Percentiles rank a stretch among this genome's conserved stretches.
phyloP scores from a whole-genome alignment of 176 grass and related monocot species.

The Ensete glaucum region DNA sequence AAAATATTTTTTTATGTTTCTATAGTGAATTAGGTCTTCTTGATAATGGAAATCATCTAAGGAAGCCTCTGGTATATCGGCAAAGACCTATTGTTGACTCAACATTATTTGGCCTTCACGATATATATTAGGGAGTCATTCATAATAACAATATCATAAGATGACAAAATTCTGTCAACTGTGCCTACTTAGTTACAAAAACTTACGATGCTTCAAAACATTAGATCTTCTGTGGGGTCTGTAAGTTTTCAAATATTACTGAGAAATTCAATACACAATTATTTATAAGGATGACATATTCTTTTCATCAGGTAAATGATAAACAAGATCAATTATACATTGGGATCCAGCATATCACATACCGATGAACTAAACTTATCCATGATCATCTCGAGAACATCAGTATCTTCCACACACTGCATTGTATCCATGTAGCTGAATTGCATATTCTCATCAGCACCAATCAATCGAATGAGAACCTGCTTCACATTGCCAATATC shows the following conservation, averaged over 20 bases:
- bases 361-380: slow-evolving; percentile 94
- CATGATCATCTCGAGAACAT: slow-evolving; percentile 97
- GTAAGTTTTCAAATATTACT: background rate
- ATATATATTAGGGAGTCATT: too few relatives aligned
- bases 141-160: background rate
- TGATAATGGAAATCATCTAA: background rate
- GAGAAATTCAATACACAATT: background rate
- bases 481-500: slow-evolving; percentile 31
- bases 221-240: background rate
- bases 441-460: slow-evolving; percentile 88
- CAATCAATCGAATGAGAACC: slow-evolving; percentile 80
- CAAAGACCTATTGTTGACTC: too few relatives aligned
- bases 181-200: background rate
- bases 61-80: too few relatives aligned
- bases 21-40: background rate
- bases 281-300: background rate
- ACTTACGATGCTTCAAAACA: background rate
- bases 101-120: too few relatives aligned
- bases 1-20: too few relatives aligned
- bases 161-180: background rate
- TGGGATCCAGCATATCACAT: slow-evolving; percentile 20
- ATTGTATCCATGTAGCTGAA: slow-evolving; percentile 62
- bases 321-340: too few relatives aligned
- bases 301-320: background rate
- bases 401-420: slow-evolving; percentile 83